Evolutionary conservation across 306 rosid species (phyloP).

Genomic region (Lupinus albus): DNA sequence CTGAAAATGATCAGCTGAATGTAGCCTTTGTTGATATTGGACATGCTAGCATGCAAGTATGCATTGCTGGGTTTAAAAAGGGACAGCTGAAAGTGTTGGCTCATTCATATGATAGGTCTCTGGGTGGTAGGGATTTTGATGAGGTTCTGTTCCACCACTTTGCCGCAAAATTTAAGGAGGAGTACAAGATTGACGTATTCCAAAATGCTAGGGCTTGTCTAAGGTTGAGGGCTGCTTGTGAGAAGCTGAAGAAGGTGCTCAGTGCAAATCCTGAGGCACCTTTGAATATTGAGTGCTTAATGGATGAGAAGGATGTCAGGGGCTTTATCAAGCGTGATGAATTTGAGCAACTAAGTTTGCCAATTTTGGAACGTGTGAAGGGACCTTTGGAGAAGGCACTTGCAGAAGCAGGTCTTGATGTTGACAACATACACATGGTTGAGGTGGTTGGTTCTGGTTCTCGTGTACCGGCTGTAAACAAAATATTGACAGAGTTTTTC

Average conservation of each 20-base stretch:
- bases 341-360: constrained; percentile 76
- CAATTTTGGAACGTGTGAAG: constrained; percentile 87
- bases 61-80: constrained; percentile 87
- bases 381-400: constrained; percentile 88
- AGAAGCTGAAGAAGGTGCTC: constrained; percentile 90
- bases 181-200: constrained; percentile 80
- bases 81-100: constrained; percentile 87
- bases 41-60: constrained; percentile 95
- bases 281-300: constrained; percentile 85
- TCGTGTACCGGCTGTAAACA: constrained; percentile 81
- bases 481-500: constrained; percentile 83
- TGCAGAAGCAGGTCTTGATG: constrained; percentile 72
- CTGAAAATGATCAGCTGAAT: constrained; percentile 78
- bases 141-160: constrained; percentile 81
- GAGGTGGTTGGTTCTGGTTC: constrained; percentile 99
- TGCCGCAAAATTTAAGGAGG: constrained; percentile 72
- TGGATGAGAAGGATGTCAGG: constrained; percentile 94
- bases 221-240: constrained; percentile 84
- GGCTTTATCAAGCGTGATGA: constrained; percentile 92
- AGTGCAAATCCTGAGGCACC: constrained; percentile 97
- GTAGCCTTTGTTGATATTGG: constrained; percentile 95
- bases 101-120: constrained; percentile 79
- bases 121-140: constrained; percentile 97
- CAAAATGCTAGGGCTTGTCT: constrained; percentile 87
- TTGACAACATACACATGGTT: constrained; percentile 72